phyloP scores from a whole-genome alignment of 768 basidiomycete species.

The Suillus ampliporus region DNA sequence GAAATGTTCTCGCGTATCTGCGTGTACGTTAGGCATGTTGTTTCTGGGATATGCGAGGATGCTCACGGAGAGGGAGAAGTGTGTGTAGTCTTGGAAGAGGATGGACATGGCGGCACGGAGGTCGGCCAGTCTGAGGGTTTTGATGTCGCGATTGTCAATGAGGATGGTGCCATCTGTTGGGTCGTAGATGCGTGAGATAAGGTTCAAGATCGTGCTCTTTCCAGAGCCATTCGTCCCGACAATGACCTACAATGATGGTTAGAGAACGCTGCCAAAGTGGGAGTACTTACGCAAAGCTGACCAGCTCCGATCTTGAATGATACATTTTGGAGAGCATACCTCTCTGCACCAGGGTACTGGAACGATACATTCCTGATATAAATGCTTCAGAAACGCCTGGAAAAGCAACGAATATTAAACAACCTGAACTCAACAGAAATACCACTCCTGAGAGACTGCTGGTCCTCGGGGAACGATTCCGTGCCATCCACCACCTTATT shows the following conservation, averaged over 20 bases:
- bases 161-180: slow-evolving; percentile 69
- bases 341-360: slow-evolving; percentile 59
- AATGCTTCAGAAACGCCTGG: neutral
- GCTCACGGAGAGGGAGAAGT: no score
- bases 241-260: slow-evolving; percentile 54
- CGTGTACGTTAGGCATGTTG: neutral
- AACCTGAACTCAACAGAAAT: slow-evolving; percentile 63
- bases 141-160: slow-evolving; percentile 66
- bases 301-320: slow-evolving; percentile 75
- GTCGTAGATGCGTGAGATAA: slow-evolving; percentile 74
- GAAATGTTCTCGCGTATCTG: slow-evolving; percentile 82
- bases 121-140: slow-evolving; percentile 61
- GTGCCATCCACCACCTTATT: slow-evolving; percentile 63
- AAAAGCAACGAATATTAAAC: slow-evolving; percentile 17
- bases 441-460: slow-evolving; percentile 49
- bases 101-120: slow-evolving; percentile 76
- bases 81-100: slow-evolving; percentile 81
- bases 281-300: slow-evolving; percentile 72
- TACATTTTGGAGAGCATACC: slow-evolving; percentile 59
- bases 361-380: slow-evolving; percentile 68
- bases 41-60: no score
- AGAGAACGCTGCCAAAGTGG: slow-evolving; percentile 44
- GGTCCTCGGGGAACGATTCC: slow-evolving; percentile 54
- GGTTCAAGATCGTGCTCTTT: slow-evolving; percentile 81
- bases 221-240: slow-evolving; percentile 82